Base-by-base conservation (phyloP, 2,329 filamentous ascomycete genomes). In the Diaporthe australafricana region DNA sequence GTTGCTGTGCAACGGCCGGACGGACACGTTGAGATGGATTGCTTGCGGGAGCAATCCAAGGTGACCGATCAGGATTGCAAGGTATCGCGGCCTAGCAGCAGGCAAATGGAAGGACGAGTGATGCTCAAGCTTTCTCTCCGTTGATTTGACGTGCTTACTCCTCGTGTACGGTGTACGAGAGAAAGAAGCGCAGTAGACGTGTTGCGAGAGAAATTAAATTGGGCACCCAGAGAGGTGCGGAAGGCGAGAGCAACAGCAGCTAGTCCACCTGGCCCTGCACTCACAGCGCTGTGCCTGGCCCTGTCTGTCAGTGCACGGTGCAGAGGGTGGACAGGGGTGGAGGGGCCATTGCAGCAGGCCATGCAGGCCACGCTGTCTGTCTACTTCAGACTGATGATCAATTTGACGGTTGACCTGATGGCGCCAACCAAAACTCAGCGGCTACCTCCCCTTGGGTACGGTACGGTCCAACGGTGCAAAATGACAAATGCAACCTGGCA, bases 151-250 rank as follows among this genome's bases (percentile, higher is more conserved):
- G 57, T 71, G 47, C 47, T 62, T 56, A 22, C 52, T 67, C 68
- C 57, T 60, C 56, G 35, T 16, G 32, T 38, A 50, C 66, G 40
- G 50, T 50, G 60, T 48, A 52, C 45, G 40, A 71, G 27, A 65
- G 67, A n/a, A 32, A 48, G 65, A 65, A 50, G 60, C 67, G 30
- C 32, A 45, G 45, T 45, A 65, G 57, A 71, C 55, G 72, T 66
- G 66, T 56, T 53, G 66, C 63, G 53, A 57, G 63, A 70, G 69
- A 68, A 72, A 73, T 73, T 60, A 70, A 70, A 73, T 38, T 60
- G 69, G 69, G 70, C 72, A 67, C 72, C 72, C 56, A 50, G 55
- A 56, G 32, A 69, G 67, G 53, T 56, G 42, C 42, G 25, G 42
- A 50, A 45, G 30, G 30, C 47, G 66, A 56, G 52, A 69, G 53